Conservation (phyloP, 805 yeast species). For the Barnettozyma sucrosica region DNA sequence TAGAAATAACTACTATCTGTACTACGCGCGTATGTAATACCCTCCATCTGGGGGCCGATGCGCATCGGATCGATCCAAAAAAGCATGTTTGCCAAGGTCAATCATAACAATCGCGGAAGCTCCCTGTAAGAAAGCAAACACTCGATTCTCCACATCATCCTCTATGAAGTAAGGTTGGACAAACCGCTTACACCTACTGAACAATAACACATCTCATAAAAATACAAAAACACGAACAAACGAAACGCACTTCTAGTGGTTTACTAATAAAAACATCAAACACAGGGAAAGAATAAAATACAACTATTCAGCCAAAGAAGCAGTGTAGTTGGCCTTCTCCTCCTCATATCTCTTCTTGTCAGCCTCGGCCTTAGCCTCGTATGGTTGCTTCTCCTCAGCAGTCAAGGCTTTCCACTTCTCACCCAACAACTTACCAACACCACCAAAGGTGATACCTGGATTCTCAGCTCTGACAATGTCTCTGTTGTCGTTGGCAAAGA, state of each 20-base stretch:
- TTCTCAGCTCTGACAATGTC: conserved; percentile 92
- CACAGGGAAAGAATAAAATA: neutral
- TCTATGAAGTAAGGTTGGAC: too few relatives aligned
- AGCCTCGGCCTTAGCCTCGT: conserved; percentile 87
- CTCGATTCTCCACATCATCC: too few relatives aligned
- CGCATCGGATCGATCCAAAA: too few relatives aligned
- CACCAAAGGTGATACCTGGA: conserved; percentile 94
- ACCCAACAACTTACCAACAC: conserved; percentile 92
- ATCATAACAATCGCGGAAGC: too few relatives aligned
- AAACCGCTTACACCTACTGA: neutral
- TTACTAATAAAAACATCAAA: neutral
- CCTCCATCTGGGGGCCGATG: too few relatives aligned
- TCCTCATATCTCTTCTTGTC: conserved; percentile 98
- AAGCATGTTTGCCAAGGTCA: too few relatives aligned
- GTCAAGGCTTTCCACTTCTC: conserved; percentile 92
- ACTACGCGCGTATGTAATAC: too few relatives aligned
- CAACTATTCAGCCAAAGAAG: conserved; percentile 1
- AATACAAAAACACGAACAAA: neutral
- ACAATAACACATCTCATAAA: neutral
- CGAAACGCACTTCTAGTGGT: neutral
- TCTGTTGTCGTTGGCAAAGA: conserved; percentile 96
- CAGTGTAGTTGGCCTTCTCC: conserved; percentile 77
- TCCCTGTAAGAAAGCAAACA: too few relatives aligned
- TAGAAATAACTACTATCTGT: too few relatives aligned
- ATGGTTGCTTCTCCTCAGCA: conserved; percentile 80